These are phyloP conservation scores for Plasmodium blacklocki DNA, from an alignment of 169 alveolate genomes.

Conservation along the genomic window DNA sequence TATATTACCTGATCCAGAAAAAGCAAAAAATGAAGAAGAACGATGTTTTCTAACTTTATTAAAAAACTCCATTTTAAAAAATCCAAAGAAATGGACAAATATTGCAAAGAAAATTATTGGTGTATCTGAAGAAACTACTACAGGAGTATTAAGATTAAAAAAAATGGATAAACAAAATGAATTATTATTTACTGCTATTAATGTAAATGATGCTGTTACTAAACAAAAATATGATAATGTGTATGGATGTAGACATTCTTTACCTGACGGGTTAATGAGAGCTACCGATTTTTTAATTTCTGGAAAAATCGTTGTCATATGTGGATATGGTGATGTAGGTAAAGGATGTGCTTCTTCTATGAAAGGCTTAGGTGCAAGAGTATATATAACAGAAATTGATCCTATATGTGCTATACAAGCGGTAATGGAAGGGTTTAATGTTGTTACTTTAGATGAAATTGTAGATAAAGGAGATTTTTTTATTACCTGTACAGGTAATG, in stretches of 20 bases:
- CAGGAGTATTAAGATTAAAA: slow-evolving; percentile 96
- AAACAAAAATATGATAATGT: slow-evolving; percentile 98
- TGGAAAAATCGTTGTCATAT: slow-evolving; percentile 96
- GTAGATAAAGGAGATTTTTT: slow-evolving; percentile 95
- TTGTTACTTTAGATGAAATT: slow-evolving; percentile 92
- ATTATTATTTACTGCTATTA: slow-evolving; percentile 96
- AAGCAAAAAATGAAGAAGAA: slow-evolving; percentile 80
- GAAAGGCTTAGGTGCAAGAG: slow-evolving; percentile 98
- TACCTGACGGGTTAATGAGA: slow-evolving; percentile 97
- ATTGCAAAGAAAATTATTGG: slow-evolving; percentile 93
- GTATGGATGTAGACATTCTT: slow-evolving; percentile 99
- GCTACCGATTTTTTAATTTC: slow-evolving; percentile 98
- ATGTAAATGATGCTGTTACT: slow-evolving; percentile 97
- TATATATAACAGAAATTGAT: slow-evolving; percentile 96
- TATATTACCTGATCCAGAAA: slow-evolving; percentile 81
- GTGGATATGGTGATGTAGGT: slow-evolving; percentile 99
- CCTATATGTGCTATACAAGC: slow-evolving; percentile 99
- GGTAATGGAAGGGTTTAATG: slow-evolving; percentile 98
- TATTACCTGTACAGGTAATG: slow-evolving; percentile 97
- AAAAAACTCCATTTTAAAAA: slow-evolving; percentile 89
- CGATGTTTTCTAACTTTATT: slow-evolving; percentile 85
- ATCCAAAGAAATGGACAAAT: slow-evolving; percentile 93
- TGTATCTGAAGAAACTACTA: slow-evolving; percentile 98
- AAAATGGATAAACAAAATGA: slow-evolving; percentile 91
- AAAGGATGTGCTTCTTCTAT: slow-evolving; percentile 98